Conservation (phyloP, 2,329 filamentous ascomycete genomes). For the Zasmidium cellare region DNA sequence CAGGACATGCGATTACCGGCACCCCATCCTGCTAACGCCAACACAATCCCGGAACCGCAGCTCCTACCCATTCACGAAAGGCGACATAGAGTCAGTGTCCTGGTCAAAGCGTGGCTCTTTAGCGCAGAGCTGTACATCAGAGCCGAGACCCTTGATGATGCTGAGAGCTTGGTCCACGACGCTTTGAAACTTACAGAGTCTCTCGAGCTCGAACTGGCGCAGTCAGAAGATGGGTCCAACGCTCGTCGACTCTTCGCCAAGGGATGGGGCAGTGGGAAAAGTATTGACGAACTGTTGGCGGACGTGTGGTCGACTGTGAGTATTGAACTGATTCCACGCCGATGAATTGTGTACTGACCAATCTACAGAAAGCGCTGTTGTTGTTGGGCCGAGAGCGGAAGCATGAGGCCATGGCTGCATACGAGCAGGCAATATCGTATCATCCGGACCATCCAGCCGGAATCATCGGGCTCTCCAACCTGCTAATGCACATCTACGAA, state of each 20-base stretch:
- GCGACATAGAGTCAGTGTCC: conserved; percentile 56
- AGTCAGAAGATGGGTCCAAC: conserved; percentile 59
- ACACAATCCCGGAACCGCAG: conserved; percentile 44
- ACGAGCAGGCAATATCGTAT: conserved; percentile 79
- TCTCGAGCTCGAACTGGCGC: conserved; percentile 65
- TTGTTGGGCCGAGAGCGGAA: conserved; percentile 61
- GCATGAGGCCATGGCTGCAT: conserved; percentile 71
- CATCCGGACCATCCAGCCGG: conserved; percentile 77
- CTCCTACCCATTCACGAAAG: conserved; percentile 54
- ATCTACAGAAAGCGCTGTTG: conserved; percentile 65
- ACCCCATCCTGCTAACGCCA: conserved; percentile 37
- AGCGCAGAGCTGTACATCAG: conserved; percentile 86
- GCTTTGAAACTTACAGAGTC: conserved; percentile 72
- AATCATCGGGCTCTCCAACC: conserved; percentile 78
- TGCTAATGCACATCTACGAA: conserved; percentile 82
- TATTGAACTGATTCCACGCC: conserved; percentile 13
- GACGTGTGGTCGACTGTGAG: conserved; percentile 81
- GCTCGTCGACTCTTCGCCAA: conserved; percentile 62
- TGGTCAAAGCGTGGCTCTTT: conserved; percentile 85
- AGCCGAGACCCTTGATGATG: conserved; percentile 76
- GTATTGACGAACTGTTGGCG: conserved; percentile 79
- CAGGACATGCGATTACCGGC: conserved; percentile 47
- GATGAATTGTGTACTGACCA: conserved; percentile 20
- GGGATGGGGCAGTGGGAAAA: conserved; percentile 78
- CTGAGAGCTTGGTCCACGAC: conserved; percentile 76